Percentiles rank a stretch among this genome's conserved stretches.
Conservation (phyloP, 352 stramenopile species). For the Phytopythium kandeliae region DNA sequence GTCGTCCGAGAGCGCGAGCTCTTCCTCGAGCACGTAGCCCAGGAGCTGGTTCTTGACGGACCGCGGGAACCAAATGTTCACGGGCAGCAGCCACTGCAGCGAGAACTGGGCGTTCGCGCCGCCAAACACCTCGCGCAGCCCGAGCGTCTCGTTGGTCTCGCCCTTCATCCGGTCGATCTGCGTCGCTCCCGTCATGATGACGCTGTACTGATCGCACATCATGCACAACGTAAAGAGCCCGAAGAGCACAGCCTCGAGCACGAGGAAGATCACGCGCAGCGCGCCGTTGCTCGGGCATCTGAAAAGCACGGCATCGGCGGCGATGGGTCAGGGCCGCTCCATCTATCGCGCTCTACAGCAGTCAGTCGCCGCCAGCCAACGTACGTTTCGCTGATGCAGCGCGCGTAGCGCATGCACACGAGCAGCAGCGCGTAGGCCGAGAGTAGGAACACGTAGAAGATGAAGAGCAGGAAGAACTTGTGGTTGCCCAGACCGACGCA, state of each 20-base stretch:
- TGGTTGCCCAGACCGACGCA: constrained; percentile 99
- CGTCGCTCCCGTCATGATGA: constrained; percentile 94
- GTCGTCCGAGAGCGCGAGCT: constrained; percentile 58
- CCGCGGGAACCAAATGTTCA: constrained; percentile 86
- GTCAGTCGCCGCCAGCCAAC: constrained; percentile 7
- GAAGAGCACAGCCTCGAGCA: constrained; percentile 92
- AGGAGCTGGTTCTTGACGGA: constrained; percentile 81
- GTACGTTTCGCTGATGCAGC: constrained; percentile 81
- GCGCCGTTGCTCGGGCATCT: constrained; percentile 72
- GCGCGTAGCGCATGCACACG: constrained; percentile 87
- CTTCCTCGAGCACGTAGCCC: constrained; percentile 78
- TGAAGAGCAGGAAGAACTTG: constrained; percentile 93
- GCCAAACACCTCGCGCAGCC: constrained; percentile 81
- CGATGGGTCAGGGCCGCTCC: not conserved
- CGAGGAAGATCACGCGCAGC: constrained; percentile 77
- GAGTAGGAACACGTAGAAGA: constrained; percentile 92
- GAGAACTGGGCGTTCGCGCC: constrained; percentile 49
- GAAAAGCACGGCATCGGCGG: constrained; percentile 5
- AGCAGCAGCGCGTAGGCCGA: constrained; percentile 94
- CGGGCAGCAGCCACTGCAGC: constrained; percentile 76
- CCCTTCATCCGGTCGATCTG: constrained; percentile 98
- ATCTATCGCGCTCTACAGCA: not conserved
- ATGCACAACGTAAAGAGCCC: constrained; percentile 99
- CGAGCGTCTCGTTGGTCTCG: constrained; percentile 62
- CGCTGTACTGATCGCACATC: constrained; percentile 97